phyloP scores from a whole-genome alignment of 148 eudicot species.

The Silene latifolia region DNA sequence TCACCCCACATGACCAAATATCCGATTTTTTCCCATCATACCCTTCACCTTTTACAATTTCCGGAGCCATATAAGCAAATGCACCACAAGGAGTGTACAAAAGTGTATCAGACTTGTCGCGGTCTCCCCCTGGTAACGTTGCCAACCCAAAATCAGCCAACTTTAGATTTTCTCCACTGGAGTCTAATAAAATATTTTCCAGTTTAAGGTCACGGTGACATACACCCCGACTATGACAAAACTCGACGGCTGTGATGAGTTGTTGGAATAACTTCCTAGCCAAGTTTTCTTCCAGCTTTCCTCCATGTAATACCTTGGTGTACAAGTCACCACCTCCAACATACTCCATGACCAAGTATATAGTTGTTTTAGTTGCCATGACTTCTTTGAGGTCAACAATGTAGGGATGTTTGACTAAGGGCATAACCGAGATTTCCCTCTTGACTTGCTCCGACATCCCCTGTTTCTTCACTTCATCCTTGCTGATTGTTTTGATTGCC shows the following conservation, averaged over 20 bases:
- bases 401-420: conserved; percentile 46
- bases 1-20: conserved; percentile 62
- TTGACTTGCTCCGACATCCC: conserved; percentile 50
- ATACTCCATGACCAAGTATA: conserved; percentile 50
- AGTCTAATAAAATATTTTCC: conserved; percentile 46
- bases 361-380: conserved; percentile 51
- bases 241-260: conserved; percentile 47
- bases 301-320: conserved; percentile 29
- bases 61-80: conserved; percentile 60
- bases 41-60: conserved; percentile 32
- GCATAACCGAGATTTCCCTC: conserved; percentile 56
- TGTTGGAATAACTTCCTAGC: conserved; percentile 57
- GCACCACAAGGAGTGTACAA: conserved; percentile 57
- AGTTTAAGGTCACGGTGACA: conserved; percentile 56
- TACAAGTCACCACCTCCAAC: conserved; percentile 58
- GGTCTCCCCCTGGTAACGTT: conserved; percentile 32
- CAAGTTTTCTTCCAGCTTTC: conserved; percentile 30
- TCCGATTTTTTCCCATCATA: conserved; percentile 44
- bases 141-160: conserved; percentile 57
- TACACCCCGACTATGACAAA: conserved; percentile 51
- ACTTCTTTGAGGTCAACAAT: conserved; percentile 59
- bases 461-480: conserved; percentile 43
- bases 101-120: conserved; percentile 21
- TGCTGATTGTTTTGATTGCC: conserved; percentile 51
- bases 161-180: conserved; percentile 36